phyloP scores from a whole-genome alignment of 257 asterid genomes.

The Solanum chilense region DNA sequence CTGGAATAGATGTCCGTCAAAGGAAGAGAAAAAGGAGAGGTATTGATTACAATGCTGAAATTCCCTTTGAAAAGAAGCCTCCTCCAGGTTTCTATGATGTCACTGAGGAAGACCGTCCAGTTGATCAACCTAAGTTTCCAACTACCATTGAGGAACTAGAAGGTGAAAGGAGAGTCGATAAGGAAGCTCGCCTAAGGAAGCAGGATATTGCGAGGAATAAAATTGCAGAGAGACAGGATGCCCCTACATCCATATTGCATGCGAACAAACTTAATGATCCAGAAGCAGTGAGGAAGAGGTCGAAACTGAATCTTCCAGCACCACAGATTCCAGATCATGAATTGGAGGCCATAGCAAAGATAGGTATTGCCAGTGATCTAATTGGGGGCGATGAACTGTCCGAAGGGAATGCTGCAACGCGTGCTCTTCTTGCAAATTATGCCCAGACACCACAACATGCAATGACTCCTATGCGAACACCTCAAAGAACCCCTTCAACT shows the following conservation, averaged over 20 bases:
- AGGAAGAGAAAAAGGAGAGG: conserved; percentile 94
- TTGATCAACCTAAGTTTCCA: conserved; percentile 73
- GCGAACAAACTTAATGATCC: conserved; percentile 98
- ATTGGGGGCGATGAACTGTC: conserved; percentile 73
- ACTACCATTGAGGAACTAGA: conserved; percentile 96
- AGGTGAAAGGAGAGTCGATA: conserved; percentile 95
- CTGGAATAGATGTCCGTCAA: conserved; percentile 65
- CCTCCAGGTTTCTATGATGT: conserved; percentile 96
- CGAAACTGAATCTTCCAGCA: conserved; percentile 79
- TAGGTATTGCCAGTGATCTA: conserved; percentile 87
- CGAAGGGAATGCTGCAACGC: conserved; percentile 91
- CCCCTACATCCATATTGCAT: conserved; percentile 87
- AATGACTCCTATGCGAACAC: conserved; percentile 82
- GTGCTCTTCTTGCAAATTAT: conserved; percentile 82
- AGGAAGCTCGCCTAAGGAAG: conserved; percentile 82
- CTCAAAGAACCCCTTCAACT: conserved; percentile 90
- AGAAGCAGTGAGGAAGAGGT: conserved; percentile 77
- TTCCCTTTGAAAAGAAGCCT: conserved; percentile 92
- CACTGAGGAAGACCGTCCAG: conserved; percentile 71
- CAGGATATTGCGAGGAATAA: conserved; percentile 90
- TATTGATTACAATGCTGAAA: conserved; percentile 89
- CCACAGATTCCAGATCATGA: conserved; percentile 98
- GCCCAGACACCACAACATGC: conserved; percentile 89
- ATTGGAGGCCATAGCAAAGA: conserved; percentile 91
- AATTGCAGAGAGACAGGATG: conserved; percentile 91